Evolutionary conservation across 2,329 filamentous ascomycete genomes (phyloP).

Genomic region (Colletotrichum paranaense): DNA sequence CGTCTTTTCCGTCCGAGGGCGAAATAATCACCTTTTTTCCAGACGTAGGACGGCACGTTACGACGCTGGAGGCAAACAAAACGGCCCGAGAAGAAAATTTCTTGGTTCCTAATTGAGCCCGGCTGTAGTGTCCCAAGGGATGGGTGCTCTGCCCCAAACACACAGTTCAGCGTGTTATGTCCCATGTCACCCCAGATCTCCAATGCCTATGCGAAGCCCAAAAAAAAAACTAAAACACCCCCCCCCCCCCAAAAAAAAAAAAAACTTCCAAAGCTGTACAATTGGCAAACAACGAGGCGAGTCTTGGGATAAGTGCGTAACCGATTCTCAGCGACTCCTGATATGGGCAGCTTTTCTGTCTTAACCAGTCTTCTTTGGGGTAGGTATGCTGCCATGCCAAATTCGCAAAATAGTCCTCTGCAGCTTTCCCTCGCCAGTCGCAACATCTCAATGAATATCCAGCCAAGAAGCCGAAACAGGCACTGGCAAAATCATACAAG

Average conservation of each 20-base stretch:
- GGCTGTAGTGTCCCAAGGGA: not conserved
- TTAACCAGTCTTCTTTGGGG: not conserved
- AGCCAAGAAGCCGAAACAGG: not conserved
- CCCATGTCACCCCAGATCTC: not conserved
- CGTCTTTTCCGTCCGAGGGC: not conserved
- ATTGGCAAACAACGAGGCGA: not conserved
- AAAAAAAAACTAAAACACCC: too few relatives aligned
- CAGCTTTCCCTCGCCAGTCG: not conserved
- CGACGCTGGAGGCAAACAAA: not conserved
- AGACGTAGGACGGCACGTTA: not conserved
- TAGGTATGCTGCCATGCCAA: not conserved
- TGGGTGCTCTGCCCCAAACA: not conserved
- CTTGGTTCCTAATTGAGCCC: not conserved
- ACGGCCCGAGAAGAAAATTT: not conserved
- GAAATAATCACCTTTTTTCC: not conserved
- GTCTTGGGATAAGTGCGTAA: not conserved
- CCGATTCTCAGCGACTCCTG: not conserved
- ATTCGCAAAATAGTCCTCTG: not conserved
- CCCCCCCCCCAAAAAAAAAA: not conserved
- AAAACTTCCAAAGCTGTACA: not conserved
- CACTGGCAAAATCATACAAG: not conserved
- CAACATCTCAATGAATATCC: not conserved
- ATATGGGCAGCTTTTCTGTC: not conserved
- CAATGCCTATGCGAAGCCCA: not conserved
- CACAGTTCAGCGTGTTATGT: not conserved